These are phyloP conservation scores for Dacryopinax spathularia DNA, from an alignment of 768 basidiomycete genomes.

Conservation along the genomic window DNA sequence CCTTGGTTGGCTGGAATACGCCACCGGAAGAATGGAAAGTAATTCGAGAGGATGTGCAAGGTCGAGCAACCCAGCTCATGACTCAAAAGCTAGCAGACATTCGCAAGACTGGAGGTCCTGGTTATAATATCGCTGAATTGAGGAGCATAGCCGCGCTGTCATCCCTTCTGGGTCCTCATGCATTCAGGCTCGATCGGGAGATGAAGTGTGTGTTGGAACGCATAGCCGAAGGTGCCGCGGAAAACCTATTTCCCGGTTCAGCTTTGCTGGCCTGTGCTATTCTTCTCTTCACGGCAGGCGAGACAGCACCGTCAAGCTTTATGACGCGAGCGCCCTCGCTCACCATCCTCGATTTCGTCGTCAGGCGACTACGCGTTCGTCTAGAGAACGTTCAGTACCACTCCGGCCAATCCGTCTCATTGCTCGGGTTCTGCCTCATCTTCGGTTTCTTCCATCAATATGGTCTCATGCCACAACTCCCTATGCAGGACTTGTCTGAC, in stretches of 20 bases:
- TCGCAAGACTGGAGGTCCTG: neutral
- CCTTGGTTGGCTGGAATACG: neutral
- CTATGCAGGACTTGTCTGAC: neutral
- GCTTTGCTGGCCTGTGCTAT: neutral
- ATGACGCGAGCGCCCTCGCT: neutral
- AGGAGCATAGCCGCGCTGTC: neutral
- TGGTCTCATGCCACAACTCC: neutral
- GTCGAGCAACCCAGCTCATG: neutral
- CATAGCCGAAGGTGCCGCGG: neutral
- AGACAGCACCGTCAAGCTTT: neutral
- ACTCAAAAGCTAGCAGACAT: neutral
- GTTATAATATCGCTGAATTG: neutral
- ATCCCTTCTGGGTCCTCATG: neutral
- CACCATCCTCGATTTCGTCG: neutral
- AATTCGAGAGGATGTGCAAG: neutral
- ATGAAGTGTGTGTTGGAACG: neutral
- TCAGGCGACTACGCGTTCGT: neutral
- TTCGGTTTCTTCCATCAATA: neutral
- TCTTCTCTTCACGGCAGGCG: neutral
- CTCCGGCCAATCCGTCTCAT: neutral
- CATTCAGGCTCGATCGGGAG: neutral
- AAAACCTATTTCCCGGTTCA: neutral
- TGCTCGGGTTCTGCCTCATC: neutral
- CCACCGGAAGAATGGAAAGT: neutral
- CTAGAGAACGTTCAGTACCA: neutral